Base-by-base conservation (phyloP, 257 asterid genomes). In the Thymus quinquecostatus region DNA sequence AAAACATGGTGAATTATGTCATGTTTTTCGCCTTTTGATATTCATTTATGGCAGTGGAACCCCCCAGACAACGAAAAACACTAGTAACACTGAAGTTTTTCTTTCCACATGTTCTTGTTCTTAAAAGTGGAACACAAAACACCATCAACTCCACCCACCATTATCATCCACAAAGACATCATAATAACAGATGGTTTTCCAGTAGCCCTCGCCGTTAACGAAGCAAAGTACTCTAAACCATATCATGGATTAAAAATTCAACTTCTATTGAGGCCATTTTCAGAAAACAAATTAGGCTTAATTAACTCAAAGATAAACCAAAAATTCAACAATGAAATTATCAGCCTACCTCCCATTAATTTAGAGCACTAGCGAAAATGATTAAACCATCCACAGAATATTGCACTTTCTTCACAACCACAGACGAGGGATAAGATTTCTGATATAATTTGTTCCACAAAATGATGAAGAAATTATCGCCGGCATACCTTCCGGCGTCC, bases 401-500 rank as follows among this genome's bases (percentile, higher is more conserved):
- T 34, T n/a, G 47, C 59, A 32, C 2, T 41, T 32, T 40, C 40
- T 28, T 47, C 66, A 9, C 32, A 60, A 34, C 68, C 75, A 70
- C 68, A 70, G 6, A 47, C 30, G 8, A 11, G 44, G 10, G 66
- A 70, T 32, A 60, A 70, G 74, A 29, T 11, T 54, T 6, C 5
- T 4, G 6, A 65, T 21, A 40, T 34, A 50, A 57, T 34, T 34
- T 34, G 38, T 34, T 34, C 38, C 38, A 34, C 38, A 4, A 34
- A 34, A 2, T 36, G 3, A 36, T 32, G 36, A 30, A n/a, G 27
- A 30, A 27, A 72, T 28, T 10, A 61, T 27, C 38, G 61, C 54
- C 8, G 56, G 14, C 47, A 21, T 28, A 93, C 98, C 98, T 94
- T 84, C 96, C 98, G 38, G 96, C 98, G 71, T 94, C 98, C 82